A percentile compares a stretch with the other conserved stretches of the same genome.
Evolutionary conservation across 2,329 filamentous ascomycete species (phyloP).

Genomic region (Thelonectria discophora): DNA sequence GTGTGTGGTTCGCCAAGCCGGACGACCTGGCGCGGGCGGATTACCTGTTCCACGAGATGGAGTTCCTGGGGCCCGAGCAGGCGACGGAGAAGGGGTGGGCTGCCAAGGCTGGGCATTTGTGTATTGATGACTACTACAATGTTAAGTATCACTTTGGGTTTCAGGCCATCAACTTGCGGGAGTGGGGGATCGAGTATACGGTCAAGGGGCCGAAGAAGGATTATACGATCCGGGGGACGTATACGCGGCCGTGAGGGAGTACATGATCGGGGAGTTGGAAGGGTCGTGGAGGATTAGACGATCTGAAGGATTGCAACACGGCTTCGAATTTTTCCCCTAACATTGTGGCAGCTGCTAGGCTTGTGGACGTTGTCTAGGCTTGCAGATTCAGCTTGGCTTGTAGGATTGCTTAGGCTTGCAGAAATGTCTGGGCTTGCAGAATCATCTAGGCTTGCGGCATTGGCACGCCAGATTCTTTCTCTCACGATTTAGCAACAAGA

Average conservation of each 20-base stretch:
- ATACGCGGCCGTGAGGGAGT: conserved; percentile 48
- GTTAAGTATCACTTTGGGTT: conserved; percentile 75
- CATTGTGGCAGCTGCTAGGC: not conserved
- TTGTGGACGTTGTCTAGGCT: too few species aligned
- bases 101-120: conserved; percentile 74
- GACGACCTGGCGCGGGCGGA: conserved; percentile 71
- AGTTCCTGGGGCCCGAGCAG: conserved; percentile 59
- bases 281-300: too few species aligned
- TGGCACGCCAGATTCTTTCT: too few species aligned
- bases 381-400: too few species aligned
- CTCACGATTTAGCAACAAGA: too few species aligned
- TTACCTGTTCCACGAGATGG: conserved; percentile 79
- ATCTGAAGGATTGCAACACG: too few species aligned
- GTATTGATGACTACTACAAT: conserved; percentile 76
- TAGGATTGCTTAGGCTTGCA: too few species aligned
- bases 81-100: conserved; percentile 60
- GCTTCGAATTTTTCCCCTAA: too few species aligned
- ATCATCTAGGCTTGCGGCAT: too few species aligned
- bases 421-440: too few species aligned
- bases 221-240: conserved; percentile 68
- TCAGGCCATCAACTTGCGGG: conserved; percentile 62
- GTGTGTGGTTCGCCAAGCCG: conserved; percentile 76
- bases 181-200: conserved; percentile 70
- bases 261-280: conserved; percentile 45
- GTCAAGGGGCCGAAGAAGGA: conserved; percentile 80